Evolutionary conservation across 768 basidiomycete genomes (phyloP), one percentile per base, ranked within the genome.

Genomic region (Imleria badia): DNA sequence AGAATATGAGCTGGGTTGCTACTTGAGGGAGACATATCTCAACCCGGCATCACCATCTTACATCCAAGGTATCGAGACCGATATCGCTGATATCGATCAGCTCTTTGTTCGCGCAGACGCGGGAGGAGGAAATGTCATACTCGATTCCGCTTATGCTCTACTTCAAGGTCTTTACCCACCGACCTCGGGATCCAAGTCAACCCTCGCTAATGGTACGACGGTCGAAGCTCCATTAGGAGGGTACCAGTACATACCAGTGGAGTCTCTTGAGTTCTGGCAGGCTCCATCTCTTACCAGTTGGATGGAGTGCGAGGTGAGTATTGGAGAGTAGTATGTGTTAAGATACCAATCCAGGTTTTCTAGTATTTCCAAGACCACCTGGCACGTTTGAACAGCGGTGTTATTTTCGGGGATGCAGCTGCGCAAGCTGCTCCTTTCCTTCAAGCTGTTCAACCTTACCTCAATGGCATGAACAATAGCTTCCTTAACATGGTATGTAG

Each of bases 91-190:
- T 73, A 80, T 86, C 61, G 78, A 75, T 60, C 81, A 90, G 69
- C 77, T 93, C 55, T 84, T 81, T 60, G 80, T 88, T 50, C 85
- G 84, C 56, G 89, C 88, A 63, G 91, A 93, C 72, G 83, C 85
- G 45, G 90, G 90, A 42, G 85, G 85, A 71, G 91, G 91, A 47
- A 79, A 83, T 22, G 85, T 86, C 43, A 89, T 91, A 59, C 87
- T 89, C 72, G 89, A 94, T 77, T 87, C 87, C 9, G 85, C 90
- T 17, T 86, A 87, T 56, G 90, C 91, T 14, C 74, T 92, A 36
- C 78, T 91, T 39, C 93, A 94, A 66, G 91, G 91, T 34, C 78
- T 94, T 46, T 91, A 87, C 77, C 91, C 91, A 13, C 89, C 91
- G 6, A 87, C 80, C 55, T 66, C 75, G 8, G 75, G 80, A 49